phyloP scores from a whole-genome alignment of 768 basidiomycete species.

The Suillus discolor region DNA sequence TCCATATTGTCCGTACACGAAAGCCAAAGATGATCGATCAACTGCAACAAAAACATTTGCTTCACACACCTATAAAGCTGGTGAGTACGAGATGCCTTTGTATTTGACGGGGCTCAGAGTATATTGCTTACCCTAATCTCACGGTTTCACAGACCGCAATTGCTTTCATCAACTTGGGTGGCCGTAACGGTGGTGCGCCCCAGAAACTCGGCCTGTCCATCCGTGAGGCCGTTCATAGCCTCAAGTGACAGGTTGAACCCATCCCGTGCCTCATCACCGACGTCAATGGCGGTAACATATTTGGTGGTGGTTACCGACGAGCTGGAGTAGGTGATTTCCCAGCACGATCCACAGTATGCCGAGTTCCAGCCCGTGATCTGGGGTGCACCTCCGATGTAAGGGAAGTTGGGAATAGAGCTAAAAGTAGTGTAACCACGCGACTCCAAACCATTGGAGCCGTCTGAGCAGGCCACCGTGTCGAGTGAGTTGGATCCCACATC shows the following conservation, averaged over 20 bases:
- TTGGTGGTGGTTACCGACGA: conserved; percentile 36
- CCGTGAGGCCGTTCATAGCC: conserved; percentile 40
- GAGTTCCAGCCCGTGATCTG: conserved; percentile 57
- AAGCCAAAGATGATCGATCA: neutral
- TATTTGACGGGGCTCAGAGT: neutral
- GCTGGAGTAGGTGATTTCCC: conserved; percentile 52
- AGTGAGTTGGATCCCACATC: conserved; percentile 47
- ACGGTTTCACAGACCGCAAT: conserved; percentile 17
- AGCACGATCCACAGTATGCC: conserved; percentile 59
- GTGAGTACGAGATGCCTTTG: neutral
- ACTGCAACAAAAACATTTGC: neutral
- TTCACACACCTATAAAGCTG: neutral
- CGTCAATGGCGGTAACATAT: conserved; percentile 55
- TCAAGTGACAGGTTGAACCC: conserved; percentile 41
- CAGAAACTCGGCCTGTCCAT: conserved; percentile 24
- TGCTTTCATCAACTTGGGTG: conserved; percentile 15
- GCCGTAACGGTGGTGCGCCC: conserved; percentile 30
- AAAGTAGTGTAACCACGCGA: conserved; percentile 50
- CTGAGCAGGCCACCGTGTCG: conserved; percentile 48
- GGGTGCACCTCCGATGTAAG: conserved; percentile 57
- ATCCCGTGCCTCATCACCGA: conserved; percentile 27
- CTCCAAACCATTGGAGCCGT: conserved; percentile 53
- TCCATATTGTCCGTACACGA: neutral
- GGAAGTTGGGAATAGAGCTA: conserved; percentile 56
- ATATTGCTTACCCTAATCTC: neutral